Conservation (phyloP, 768 basidiomycete species). For the Mycena maculata region DNA sequence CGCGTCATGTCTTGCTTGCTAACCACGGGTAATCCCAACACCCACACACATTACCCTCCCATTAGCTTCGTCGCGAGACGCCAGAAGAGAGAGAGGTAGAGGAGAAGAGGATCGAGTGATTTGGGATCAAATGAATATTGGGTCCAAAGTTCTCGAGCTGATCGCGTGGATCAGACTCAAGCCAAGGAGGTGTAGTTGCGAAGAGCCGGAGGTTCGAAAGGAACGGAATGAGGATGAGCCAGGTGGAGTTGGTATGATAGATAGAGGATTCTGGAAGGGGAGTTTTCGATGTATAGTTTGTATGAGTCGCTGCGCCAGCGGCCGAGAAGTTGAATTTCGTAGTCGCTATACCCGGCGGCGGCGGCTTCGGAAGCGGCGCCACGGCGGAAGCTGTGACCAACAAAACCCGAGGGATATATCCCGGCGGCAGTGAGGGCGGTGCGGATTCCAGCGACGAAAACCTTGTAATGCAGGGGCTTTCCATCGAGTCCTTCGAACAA, state of each 20-base stretch:
- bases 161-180: constrained; percentile 9
- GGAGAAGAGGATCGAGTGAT: neutral
- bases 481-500: neutral
- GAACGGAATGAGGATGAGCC: constrained; percentile 21
- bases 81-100: too few species aligned
- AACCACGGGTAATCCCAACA: constrained; percentile 1
- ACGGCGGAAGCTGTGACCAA: neutral
- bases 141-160: neutral
- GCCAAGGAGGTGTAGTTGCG: neutral
- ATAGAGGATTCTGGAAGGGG: constrained; percentile 37
- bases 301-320: constrained; percentile 34
- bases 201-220: constrained; percentile 16
- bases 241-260: constrained; percentile 46
- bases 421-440: neutral
- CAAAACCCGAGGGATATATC: neutral
- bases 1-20: constrained; percentile 1
- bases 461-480: neutral
- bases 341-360: neutral
- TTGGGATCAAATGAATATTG: neutral
- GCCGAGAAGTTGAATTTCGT: constrained; percentile 1
- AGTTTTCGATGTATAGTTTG: constrained; percentile 49
- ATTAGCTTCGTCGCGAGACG: neutral
- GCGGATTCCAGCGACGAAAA: neutral
- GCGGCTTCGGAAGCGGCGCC: neutral
- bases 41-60: too few species aligned